Conservation (phyloP, 2,329 filamentous ascomycete species). For the Ophiostoma himal-ulmi region DNA sequence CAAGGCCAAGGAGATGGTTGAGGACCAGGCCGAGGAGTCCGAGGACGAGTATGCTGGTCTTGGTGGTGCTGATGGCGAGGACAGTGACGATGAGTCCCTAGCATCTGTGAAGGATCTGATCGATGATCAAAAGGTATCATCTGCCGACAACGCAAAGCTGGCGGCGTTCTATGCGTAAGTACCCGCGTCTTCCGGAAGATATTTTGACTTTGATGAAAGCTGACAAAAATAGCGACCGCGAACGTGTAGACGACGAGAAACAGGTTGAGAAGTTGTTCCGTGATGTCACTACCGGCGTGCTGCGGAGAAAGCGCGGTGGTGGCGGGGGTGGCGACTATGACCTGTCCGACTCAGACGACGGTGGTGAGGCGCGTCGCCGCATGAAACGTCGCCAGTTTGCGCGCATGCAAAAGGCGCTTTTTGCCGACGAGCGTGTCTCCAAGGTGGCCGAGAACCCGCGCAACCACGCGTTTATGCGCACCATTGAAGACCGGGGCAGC, state of each 20-base stretch:
- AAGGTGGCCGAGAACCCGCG: constrained; percentile 86
- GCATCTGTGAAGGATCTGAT: constrained; percentile 78
- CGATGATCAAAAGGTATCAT: constrained; percentile 69
- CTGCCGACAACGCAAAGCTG: constrained; percentile 69
- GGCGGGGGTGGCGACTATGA: constrained; percentile 69
- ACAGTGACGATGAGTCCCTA: constrained; percentile 68
- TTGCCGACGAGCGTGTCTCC: constrained; percentile 82
- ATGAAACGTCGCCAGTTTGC: constrained; percentile 84
- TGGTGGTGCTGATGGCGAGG: constrained; percentile 83
- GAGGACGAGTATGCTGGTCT: constrained; percentile 97
- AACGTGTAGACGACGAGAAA: constrained; percentile 75
- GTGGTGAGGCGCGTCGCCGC: constrained; percentile 66
- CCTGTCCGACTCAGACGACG: constrained; percentile 86
- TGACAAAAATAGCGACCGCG: constrained; percentile 57
- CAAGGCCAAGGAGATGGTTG: constrained; percentile 76
- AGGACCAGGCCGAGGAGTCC: constrained; percentile 93
- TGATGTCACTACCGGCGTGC: constrained; percentile 81
- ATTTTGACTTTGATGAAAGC: not conserved
- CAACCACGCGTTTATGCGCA: constrained; percentile 81
- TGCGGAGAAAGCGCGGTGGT: constrained; percentile 76
- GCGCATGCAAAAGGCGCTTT: constrained; percentile 82
- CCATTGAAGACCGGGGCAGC: constrained; percentile 74
- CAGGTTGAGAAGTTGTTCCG: constrained; percentile 86
- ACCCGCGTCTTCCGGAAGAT: not conserved
- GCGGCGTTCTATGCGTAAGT: constrained; percentile 87